A percentile compares a stretch with the other conserved stretches of the same genome.
phyloP scores from a whole-genome alignment of 345 rosid species.

The Salix viminalis region DNA sequence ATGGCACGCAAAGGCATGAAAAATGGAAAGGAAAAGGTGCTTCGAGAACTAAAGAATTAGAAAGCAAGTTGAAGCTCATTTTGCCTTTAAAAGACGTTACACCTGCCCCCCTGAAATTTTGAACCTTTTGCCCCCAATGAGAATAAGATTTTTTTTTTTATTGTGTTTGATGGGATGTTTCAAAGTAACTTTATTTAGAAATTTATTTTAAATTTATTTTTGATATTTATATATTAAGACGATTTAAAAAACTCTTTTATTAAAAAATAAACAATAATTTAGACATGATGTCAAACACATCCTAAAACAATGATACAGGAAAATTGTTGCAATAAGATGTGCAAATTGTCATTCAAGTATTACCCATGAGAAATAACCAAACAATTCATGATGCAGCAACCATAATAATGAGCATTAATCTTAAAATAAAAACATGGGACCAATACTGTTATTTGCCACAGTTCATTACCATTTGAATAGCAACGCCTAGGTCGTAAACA shows the following conservation, averaged over 20 bases:
- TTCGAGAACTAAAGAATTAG: conserved; percentile 4
- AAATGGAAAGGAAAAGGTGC: not conserved
- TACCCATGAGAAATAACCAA: not conserved
- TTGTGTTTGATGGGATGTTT: no score
- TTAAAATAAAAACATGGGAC: no score
- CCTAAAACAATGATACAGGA: not conserved
- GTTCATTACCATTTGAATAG: no score
- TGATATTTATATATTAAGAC: no score
- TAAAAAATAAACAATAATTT: no score
- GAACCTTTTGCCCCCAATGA: not conserved
- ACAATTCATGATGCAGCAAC: not conserved
- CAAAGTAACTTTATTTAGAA: no score
- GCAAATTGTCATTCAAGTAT: not conserved
- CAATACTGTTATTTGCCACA: no score
- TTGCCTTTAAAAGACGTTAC: not conserved
- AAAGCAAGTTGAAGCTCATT: conserved; percentile 19
- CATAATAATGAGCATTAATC: no score
- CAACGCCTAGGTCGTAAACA: not conserved
- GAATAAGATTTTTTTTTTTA: no score
- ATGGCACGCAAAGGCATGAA: not conserved
- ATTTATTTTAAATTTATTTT: no score
- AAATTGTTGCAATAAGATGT: not conserved
- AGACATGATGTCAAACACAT: no score
- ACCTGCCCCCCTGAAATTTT: not conserved
- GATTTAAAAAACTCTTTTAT: no score